Conservation (phyloP, 2,329 filamentous ascomycete species). For the Trematosphaeria pertusa region DNA sequence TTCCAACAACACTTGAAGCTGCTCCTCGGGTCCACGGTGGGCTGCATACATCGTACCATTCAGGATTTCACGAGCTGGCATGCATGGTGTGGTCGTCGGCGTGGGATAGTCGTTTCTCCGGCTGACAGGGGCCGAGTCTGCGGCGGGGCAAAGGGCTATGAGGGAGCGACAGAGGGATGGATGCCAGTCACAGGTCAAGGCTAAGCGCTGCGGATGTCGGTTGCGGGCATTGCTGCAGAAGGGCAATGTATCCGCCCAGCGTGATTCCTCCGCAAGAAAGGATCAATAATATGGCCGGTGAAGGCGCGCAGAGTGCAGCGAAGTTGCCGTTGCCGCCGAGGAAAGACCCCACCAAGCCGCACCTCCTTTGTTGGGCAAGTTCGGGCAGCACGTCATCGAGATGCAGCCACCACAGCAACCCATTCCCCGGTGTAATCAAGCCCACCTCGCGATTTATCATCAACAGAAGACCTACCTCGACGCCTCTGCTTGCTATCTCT, state of each 20-base stretch:
- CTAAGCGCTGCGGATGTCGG: too few relatives aligned
- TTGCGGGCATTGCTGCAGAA: too few relatives aligned
- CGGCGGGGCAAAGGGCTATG: too few relatives aligned
- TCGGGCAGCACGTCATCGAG: conserved; percentile 24
- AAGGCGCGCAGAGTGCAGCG: too few relatives aligned
- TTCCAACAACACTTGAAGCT: not conserved
- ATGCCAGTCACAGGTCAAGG: too few relatives aligned
- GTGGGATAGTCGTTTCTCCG: conserved; percentile 13
- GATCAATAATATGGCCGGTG: too few relatives aligned
- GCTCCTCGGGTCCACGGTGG: not conserved
- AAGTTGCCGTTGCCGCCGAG: too few relatives aligned
- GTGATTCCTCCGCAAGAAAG: too few relatives aligned
- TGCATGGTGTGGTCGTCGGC: conserved; percentile 6
- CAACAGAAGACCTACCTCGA: conserved; percentile 17
- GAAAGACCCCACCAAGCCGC: too few relatives aligned
- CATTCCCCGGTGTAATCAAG: conserved; percentile 13
- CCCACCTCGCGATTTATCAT: conserved; percentile 34
- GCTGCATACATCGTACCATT: conserved; percentile 14
- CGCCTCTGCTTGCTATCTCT: conserved; percentile 15
- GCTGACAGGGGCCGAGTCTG: not conserved
- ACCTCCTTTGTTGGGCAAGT: conserved; percentile 16
- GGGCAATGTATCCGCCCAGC: too few relatives aligned
- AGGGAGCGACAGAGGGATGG: too few relatives aligned
- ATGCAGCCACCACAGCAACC: conserved; percentile 1
- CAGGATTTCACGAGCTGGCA: conserved; percentile 7